These are phyloP conservation scores for Fusarium tricinctum DNA, from an alignment of 2,329 filamentous ascomycete species.

Conservation along the genomic window DNA sequence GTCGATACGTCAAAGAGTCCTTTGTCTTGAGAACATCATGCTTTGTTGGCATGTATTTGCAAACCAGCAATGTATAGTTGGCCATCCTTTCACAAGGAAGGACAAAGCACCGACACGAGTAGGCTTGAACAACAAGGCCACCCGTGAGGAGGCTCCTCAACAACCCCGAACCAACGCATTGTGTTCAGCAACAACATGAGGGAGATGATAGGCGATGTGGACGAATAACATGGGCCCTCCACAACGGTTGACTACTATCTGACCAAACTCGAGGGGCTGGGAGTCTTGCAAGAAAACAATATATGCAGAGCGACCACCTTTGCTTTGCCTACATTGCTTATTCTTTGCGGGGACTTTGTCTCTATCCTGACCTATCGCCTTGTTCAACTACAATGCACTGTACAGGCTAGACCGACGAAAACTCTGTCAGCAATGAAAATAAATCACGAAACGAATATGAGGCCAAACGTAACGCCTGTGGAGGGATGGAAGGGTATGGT, in stretches of 20 bases:
- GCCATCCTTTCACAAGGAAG: constrained; percentile 1
- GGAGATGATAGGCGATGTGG: constrained; percentile 13
- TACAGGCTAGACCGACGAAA: constrained; percentile 14
- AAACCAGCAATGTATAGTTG: constrained; percentile 2
- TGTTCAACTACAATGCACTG: constrained; percentile 14
- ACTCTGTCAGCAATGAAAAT: constrained; percentile 10
- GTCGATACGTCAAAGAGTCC: constrained; percentile 32
- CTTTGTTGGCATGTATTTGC: constrained; percentile 30
- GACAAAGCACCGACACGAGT: constrained; percentile 9
- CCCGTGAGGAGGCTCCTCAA: constrained; percentile 22
- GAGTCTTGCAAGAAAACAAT: constrained; percentile 14
- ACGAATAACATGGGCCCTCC: constrained; percentile 14
- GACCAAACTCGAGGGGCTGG: constrained; percentile 14
- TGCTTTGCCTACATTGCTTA: neutral
- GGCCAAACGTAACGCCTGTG: too few species aligned
- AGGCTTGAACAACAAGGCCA: constrained; percentile 37
- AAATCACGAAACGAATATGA: neutral
- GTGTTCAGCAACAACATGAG: constrained; percentile 1
- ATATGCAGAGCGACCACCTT: constrained; percentile 11
- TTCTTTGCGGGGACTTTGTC: constrained; percentile 27
- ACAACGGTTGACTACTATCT: constrained; percentile 20
- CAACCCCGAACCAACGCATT: constrained; percentile 15
- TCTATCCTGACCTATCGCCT: constrained; percentile 12
- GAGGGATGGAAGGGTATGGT: constrained; percentile 2
- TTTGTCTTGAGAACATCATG: constrained; percentile 40